Percentiles rank a stretch among this genome's conserved stretches.
phyloP scores from a whole-genome alignment of 2,329 filamentous ascomycete species.

The Pseudogymnoascus sp. region DNA sequence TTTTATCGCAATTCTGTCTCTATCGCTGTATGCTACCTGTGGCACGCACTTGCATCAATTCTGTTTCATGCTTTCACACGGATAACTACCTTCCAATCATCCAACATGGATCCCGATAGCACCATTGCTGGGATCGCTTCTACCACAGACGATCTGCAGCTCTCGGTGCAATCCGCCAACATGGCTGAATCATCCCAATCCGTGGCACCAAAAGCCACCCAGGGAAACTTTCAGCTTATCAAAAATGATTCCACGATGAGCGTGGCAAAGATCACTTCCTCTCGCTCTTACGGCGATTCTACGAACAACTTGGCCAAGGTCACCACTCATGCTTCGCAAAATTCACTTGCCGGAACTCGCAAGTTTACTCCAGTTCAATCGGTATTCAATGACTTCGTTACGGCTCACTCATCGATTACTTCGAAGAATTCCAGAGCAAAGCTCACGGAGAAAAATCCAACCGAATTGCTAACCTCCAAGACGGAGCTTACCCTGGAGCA shows the following conservation, averaged over 20 bases:
- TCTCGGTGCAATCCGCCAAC: neutral
- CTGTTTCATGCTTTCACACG: neutral
- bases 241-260: neutral
- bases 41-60: neutral
- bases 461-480: neutral
- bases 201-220: neutral
- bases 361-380: constrained; percentile 18
- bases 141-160: neutral
- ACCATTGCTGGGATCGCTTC: neutral
- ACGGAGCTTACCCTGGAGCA: neutral
- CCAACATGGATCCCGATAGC: neutral
- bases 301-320: neutral
- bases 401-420: constrained; percentile 25
- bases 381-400: constrained; percentile 24
- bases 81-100: neutral
- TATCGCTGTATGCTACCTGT: neutral
- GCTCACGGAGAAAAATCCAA: neutral
- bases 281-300: neutral
- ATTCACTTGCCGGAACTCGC: neutral
- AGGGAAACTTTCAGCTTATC: neutral
- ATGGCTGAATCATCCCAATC: neutral
- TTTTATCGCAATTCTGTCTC: neutral
- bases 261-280: neutral
- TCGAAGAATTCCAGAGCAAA: constrained; percentile 19
- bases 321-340: neutral